Base-by-base conservation (phyloP, 2,329 filamentous ascomycete species). In the Microdochium trichocladiopsis region DNA sequence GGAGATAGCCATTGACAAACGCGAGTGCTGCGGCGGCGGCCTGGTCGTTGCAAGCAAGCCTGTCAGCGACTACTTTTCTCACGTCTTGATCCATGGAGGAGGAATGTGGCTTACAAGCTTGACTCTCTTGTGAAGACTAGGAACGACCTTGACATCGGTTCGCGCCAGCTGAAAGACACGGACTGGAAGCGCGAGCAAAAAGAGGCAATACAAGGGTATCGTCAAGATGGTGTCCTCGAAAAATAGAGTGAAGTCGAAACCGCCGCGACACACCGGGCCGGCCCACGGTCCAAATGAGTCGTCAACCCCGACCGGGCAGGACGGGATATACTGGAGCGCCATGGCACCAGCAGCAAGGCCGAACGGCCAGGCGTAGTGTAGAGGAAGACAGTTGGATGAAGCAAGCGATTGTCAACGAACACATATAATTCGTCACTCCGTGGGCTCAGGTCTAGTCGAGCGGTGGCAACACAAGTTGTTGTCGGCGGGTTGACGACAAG, bases 171-270 rank as follows among this genome's bases (percentile, higher is more conserved):
- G 41, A 18, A 21, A 57, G 14, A 57, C 41, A 2, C 60, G 53
- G 6, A 47, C 43, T 8, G 56, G 58, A 18, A 55, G 24, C 11
- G 51, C 49, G n/a, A 58, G 23, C 11, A 60, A 52, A 3, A 60
- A 11, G 4, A 61, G 28, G 3, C 52, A 50, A n/a, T 53, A 33
- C 2, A 61, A 58, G 9, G 60, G 47, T 4, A 62, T 41, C 4
- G 52, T 57, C 21, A 64, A 54, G 21, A 64, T 59, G 1, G 57
- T 56, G 48, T 65, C 63, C 53, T 66, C 62, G 28, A 65, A 66
- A 12, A 63, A 54, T 11, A 65, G 57, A 3, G 63, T 65, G 50
- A 66, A 65, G 56, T 66, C 63, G 31, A 66, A 64, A 8, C 59
- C 60, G 16, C 58, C 56, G 23, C 58, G 58, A 56, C 61, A 64